Conservation (phyloP, 345 rosid species). For the Eucalyptus coolabah region DNA sequence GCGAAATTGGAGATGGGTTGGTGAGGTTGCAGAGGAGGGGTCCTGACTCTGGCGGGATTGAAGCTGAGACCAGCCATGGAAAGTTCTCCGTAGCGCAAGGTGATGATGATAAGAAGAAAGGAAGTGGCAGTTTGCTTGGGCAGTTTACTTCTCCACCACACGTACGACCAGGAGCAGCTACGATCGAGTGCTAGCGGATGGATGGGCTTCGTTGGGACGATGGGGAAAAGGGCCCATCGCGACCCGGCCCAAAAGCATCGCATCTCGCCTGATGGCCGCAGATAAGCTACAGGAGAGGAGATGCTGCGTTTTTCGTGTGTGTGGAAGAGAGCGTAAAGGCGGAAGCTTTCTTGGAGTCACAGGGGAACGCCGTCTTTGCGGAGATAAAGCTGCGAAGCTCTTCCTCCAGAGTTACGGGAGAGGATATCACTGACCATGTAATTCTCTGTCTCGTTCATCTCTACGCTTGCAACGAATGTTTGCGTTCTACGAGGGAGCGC, state of each 20-base stretch:
- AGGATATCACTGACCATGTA: background rate
- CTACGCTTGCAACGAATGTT: background rate
- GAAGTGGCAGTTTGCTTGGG: background rate
- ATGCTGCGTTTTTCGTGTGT: background rate
- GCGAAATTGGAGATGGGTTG: constrained; percentile 17
- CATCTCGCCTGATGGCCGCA: background rate
- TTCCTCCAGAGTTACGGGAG: background rate
- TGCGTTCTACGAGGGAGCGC: background rate
- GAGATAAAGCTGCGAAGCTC: background rate
- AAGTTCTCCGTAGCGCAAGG: background rate
- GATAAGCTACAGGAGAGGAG: background rate
- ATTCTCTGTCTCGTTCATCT: background rate
- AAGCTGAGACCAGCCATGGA: constrained; percentile 76
- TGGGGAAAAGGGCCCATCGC: background rate
- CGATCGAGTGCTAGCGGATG: background rate
- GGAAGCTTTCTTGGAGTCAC: background rate
- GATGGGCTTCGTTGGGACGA: background rate
- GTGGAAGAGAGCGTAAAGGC: background rate
- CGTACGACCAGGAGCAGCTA: background rate
- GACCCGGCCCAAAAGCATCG: background rate
- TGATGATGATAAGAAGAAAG: background rate
- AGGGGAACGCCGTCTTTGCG: background rate
- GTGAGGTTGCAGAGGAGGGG: constrained; percentile 13
- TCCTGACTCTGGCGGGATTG: constrained; percentile 43
- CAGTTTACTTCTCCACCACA: background rate